Evolutionary conservation across 148 eudicot species (phyloP).

Genomic region (Vaccinium vitisidaea): DNA sequence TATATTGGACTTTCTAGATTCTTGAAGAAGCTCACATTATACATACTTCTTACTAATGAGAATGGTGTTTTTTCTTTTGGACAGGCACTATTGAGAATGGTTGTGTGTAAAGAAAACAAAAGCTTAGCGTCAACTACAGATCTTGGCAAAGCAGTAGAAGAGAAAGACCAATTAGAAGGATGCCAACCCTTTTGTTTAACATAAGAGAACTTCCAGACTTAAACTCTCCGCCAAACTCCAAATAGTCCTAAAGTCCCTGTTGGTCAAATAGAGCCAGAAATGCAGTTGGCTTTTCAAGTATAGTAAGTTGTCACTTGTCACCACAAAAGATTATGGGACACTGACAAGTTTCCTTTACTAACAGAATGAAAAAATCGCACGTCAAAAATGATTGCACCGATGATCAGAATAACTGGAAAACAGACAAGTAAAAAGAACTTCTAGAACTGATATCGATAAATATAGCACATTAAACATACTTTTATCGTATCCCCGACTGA

Average conservation of each 20-base stretch:
- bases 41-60: neutral
- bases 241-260: neutral
- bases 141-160: too few relatives aligned
- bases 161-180: neutral
- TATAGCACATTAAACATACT: conserved; percentile 39
- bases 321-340: neutral
- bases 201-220: neutral
- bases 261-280: neutral
- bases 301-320: too few relatives aligned
- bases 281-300: neutral
- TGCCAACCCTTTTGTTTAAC: neutral
- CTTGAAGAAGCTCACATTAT: neutral
- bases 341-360: neutral
- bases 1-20: neutral
- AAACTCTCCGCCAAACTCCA: neutral
- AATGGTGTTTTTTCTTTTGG: neutral
- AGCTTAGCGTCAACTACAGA: neutral
- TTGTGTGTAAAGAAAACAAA: neutral
- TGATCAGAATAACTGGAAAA: neutral
- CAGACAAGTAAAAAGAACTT: neutral
- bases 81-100: neutral
- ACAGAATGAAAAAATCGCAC: neutral
- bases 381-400: neutral
- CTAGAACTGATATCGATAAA: neutral
- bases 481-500: conserved; percentile 90